These are phyloP conservation scores for Bassia scoparia DNA, from an alignment of 148 eudicot genomes.

Conservation along the genomic window DNA sequence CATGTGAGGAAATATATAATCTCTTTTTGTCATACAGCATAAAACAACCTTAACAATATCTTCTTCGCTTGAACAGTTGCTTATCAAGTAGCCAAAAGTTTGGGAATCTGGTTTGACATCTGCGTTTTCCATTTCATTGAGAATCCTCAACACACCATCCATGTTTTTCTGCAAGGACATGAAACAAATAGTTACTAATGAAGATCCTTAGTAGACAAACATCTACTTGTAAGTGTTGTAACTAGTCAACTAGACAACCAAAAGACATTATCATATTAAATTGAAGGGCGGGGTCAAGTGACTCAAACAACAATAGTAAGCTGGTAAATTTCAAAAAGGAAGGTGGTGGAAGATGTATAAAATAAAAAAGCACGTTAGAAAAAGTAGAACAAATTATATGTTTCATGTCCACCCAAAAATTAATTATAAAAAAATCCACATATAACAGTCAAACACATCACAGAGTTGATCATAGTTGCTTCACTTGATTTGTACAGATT, in stretches of 20 bases:
- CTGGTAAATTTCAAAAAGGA: not conserved
- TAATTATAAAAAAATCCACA: too few relatives aligned
- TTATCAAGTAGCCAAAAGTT: slow-evolving; percentile 72
- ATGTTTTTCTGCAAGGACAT: slow-evolving; percentile 58
- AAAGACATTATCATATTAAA: not conserved
- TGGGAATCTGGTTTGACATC: slow-evolving; percentile 67
- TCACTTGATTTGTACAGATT: too few relatives aligned
- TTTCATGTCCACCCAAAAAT: not conserved
- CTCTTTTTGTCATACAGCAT: not conserved
- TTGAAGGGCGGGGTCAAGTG: not conserved
- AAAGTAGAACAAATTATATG: not conserved
- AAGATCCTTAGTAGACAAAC: slow-evolving; percentile 4
- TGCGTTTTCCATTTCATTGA: slow-evolving; percentile 66
- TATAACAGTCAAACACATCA: too few relatives aligned
- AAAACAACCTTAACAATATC: slow-evolving; percentile 59
- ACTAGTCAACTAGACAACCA: not conserved
- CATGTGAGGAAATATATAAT: not conserved
- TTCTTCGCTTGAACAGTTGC: slow-evolving; percentile 50
- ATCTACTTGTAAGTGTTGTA: not conserved
- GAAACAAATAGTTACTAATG: not conserved
- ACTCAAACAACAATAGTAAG: not conserved
- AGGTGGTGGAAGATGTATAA: not conserved
- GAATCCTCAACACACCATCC: slow-evolving; percentile 45
- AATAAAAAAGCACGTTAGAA: not conserved
- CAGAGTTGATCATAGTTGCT: too few relatives aligned